These are phyloP conservation scores for Fraxinus ornus DNA, from an alignment of 305 asterid species.

Conservation along the genomic window DNA sequence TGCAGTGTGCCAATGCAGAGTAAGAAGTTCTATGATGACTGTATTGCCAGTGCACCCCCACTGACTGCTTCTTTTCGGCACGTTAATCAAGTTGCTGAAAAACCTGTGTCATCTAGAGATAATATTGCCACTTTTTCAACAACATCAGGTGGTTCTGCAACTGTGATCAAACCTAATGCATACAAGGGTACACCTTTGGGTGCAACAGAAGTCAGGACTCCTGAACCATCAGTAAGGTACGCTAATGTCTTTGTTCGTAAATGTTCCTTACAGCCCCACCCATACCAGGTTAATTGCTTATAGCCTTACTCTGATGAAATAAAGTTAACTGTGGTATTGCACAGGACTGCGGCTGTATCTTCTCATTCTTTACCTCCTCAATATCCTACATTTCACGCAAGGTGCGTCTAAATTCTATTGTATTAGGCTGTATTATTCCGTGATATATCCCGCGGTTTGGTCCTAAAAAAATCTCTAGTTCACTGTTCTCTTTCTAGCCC, in stretches of 20 bases:
- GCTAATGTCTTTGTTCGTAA: neutral
- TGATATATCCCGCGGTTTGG: neutral
- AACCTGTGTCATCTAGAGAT: slow-evolving; percentile 25
- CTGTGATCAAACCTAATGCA: slow-evolving; percentile 31
- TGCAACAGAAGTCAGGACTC: slow-evolving; percentile 32
- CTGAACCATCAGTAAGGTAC: slow-evolving; percentile 56
- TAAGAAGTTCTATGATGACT: slow-evolving; percentile 30
- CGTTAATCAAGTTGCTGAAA: slow-evolving; percentile 40
- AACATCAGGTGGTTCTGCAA: slow-evolving; percentile 37
- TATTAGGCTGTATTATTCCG: neutral
- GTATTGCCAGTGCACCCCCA: slow-evolving; percentile 86
- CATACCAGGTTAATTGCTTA: neutral
- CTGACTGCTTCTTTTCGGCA: slow-evolving; percentile 35
- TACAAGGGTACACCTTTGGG: slow-evolving; percentile 22
- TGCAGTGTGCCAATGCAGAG: slow-evolving; percentile 27
- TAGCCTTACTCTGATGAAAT: slow-evolving; percentile 2
- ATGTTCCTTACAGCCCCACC: slow-evolving; percentile 4
- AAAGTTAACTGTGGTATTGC: slow-evolving; percentile 20
- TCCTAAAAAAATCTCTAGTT: neutral
- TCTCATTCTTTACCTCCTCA: slow-evolving; percentile 50
- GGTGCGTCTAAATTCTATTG: neutral
- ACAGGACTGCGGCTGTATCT: slow-evolving; percentile 62
- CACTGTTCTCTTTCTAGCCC: slow-evolving; percentile 1
- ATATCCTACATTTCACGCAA: slow-evolving; percentile 5
- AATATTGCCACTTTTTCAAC: slow-evolving; percentile 30